Evolutionary conservation across 225 moss, liverwort and hornwort genomes (phyloP).

Genomic region (Asterella californica): DNA sequence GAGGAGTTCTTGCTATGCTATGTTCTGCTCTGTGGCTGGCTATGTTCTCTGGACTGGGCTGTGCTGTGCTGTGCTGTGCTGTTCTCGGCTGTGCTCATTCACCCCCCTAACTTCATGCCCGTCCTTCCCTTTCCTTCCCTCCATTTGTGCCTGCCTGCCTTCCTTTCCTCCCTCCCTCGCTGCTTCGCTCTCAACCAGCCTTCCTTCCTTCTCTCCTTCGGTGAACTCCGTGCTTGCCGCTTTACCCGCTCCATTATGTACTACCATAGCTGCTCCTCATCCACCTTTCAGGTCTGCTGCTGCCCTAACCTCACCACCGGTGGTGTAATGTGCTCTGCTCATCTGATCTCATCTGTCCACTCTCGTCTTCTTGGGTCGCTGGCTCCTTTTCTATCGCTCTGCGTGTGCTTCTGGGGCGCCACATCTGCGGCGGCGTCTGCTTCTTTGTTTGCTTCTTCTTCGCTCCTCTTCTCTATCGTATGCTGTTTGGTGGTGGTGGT

Average conservation of each 20-base stretch:
- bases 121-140: background rate
- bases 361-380: background rate
- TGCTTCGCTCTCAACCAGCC: background rate
- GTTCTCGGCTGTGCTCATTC: background rate
- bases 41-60: background rate
- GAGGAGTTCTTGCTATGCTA: constrained; percentile 3
- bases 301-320: constrained; percentile 22
- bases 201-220: background rate
- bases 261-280: constrained; percentile 15
- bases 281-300: constrained; percentile 5
- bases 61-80: background rate
- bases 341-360: background rate
- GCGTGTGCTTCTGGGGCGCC: background rate
- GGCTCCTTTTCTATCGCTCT: constrained; percentile 8
- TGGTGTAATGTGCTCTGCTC: constrained; percentile 17
- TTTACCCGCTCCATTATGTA: constrained; percentile 29
- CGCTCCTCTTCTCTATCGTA: background rate
- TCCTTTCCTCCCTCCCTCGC: constrained; percentile 5
- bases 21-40: background rate
- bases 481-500: constrained; percentile 1
- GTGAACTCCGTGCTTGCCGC: constrained; percentile 16
- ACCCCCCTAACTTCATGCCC: background rate
- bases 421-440: background rate
- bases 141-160: background rate
- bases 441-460: background rate